Base-by-base conservation (phyloP, 345 rosid genomes). In the Viola odorata region DNA sequence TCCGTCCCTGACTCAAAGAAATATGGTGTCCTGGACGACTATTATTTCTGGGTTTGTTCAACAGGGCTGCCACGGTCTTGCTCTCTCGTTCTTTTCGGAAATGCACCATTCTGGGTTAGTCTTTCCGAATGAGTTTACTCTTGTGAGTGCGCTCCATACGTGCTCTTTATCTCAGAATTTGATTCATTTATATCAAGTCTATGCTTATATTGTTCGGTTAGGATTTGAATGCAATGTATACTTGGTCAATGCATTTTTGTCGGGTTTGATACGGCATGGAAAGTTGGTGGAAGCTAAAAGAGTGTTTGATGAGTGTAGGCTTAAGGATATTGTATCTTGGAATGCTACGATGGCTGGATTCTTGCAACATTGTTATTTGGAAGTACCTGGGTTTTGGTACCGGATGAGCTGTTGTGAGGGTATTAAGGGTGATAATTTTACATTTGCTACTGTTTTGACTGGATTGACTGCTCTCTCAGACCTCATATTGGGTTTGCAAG, bases 281-380 rank as follows among this genome's bases (percentile, higher is more conserved):
- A 44, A 57, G 41, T 50, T 77, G 68, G 39, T 37, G 45, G 85
- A 81, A 54, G 89, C 84, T 57, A 40, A 60, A 60, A 63, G 50
- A 54, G 69, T 77, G 50, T 84, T 84, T n/a, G 63, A 73, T 40
- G 58, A 66, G 57, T 64, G 68, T 60, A 15, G 9, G 7, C n/a
- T 39, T 59, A 78, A 74, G 53, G 84, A 81, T 58, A 54, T 73
- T 9, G 84, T 84, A 32, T 69, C 85, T 42, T 84, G 88, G 85
- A 84, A 84, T 71, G 77, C 81, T 3, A 64, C 81, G 73, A 69
- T 81, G 78, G 77, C 69, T 56, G 85, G 88, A 37, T 75, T 72
- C 58, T 64, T 73, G 74, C 79, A 75, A 66, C 45, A 48, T 37
- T 78, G 70, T 48, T 76, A 55, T 49, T 38, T 47, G 2, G 65